phyloP scores from a whole-genome alignment of 305 asterid species.

The Stenogyne calaminthoides region DNA sequence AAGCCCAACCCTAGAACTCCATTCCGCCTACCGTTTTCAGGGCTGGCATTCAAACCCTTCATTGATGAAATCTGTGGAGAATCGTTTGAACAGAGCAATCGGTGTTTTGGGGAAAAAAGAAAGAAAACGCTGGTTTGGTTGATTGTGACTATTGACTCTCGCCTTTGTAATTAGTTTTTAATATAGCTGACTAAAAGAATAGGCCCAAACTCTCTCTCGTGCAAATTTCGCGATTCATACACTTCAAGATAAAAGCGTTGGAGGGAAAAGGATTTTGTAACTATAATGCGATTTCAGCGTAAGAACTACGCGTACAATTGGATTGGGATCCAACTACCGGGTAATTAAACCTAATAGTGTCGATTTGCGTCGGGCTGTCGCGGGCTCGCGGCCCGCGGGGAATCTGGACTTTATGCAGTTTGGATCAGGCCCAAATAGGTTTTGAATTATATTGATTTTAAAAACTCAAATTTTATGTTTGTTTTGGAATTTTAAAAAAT shows the following conservation, averaged over 20 bases:
- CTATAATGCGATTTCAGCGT: not conserved
- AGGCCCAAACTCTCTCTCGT: conserved; percentile 18
- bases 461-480: not conserved
- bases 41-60: conserved; percentile 37
- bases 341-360: too few relatives aligned
- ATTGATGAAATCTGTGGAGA: conserved; percentile 29
- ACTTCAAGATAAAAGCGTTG: not conserved
- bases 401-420: too few relatives aligned
- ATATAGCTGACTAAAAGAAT: conserved; percentile 8
- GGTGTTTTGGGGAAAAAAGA: not conserved
- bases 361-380: not conserved
- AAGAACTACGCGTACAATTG: not conserved
- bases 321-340: not conserved
- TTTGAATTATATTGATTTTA: too few relatives aligned
- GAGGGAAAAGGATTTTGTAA: not conserved
- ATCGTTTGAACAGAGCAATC: conserved; percentile 11
- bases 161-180: not conserved
- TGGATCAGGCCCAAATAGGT: too few relatives aligned
- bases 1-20: conserved; percentile 40
- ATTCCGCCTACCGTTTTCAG: conserved; percentile 29
- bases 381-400: not conserved
- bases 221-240: conserved; percentile 21
- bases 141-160: conserved; percentile 14
- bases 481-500: not conserved
- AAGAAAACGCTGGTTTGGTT: not conserved